phyloP scores from a whole-genome alignment of 495 filamentous ascomycete genomes.

The Penicillium steckii region DNA sequence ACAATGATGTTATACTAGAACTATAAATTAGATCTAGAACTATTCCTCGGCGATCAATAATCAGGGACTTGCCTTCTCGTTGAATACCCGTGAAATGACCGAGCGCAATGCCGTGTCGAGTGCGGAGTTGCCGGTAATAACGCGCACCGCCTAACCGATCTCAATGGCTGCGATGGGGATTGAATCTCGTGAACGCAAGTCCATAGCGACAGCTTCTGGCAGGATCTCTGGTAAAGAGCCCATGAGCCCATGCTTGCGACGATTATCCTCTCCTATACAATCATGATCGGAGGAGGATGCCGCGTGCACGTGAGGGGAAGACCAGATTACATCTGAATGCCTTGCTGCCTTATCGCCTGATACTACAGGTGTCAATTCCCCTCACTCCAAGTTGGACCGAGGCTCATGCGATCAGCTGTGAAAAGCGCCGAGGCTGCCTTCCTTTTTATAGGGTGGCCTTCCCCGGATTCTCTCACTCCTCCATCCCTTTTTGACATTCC shows the following conservation, averaged over 20 bases:
- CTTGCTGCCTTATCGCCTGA: constrained; percentile 5
- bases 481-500: constrained; percentile 11
- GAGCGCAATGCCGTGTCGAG: constrained; percentile 3
- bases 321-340: constrained; percentile 4
- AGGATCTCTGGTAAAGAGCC: not conserved
- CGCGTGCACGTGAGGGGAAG: constrained; percentile 16
- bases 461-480: constrained; percentile 19
- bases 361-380: constrained; percentile 1
- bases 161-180: constrained; percentile 1
- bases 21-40: not conserved
- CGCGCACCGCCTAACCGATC: constrained; percentile 8
- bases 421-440: constrained; percentile 15
- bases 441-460: constrained; percentile 21
- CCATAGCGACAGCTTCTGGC: not conserved
- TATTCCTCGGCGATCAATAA: constrained; percentile 1
- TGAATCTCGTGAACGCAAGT: not conserved
- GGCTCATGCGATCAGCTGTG: constrained; percentile 13
- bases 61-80: constrained; percentile 10
- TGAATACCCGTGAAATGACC: constrained; percentile 6
- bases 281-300: not conserved
- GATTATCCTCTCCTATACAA: not conserved
- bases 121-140: constrained; percentile 8
- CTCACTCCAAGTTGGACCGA: constrained; percentile 10
- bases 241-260: constrained; percentile 12
- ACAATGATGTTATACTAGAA: constrained; percentile 1